Percentiles rank a stretch among this genome's conserved stretches.
Conservation (phyloP, 2,329 filamentous ascomycete genomes). For the Hypocreales sp. region DNA sequence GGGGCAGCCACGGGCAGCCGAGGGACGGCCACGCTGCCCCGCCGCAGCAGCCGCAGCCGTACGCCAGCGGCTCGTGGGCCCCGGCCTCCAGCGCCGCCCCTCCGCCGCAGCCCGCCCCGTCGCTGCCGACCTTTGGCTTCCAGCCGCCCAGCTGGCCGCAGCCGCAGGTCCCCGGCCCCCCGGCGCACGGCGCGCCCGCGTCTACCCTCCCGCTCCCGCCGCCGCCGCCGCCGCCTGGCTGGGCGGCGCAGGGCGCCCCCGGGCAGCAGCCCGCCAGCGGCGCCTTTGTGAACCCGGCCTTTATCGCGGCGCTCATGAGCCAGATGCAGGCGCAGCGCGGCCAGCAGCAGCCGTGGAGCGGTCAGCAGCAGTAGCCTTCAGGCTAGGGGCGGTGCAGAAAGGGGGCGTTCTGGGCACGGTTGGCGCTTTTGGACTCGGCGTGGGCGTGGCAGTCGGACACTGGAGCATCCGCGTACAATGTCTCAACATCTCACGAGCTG, state of each 20-base stretch:
- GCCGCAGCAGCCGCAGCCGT: conserved; percentile 8
- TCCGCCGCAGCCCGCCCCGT: conserved; percentile 7
- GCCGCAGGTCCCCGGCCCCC: conserved; percentile 6
- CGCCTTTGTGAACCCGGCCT: conserved; percentile 41
- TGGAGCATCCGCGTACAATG: too few relatives aligned
- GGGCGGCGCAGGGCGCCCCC: conserved; percentile 4
- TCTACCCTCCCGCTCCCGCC: conserved; percentile 26
- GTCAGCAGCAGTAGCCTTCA: conserved; percentile 6
- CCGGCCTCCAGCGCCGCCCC: conserved; percentile 2
- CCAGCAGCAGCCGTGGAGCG: conserved; percentile 12
- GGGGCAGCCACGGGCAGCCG: conserved; percentile 13
- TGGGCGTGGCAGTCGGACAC: too few relatives aligned
- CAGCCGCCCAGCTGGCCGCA: conserved; percentile 28
- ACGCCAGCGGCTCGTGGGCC: conserved; percentile 6
- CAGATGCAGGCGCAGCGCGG: conserved; percentile 23
- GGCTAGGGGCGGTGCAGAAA: conserved; percentile 6
- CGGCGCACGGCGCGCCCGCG: conserved; percentile 13
- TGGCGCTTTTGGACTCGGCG: too few relatives aligned
- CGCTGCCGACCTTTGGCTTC: conserved; percentile 23
- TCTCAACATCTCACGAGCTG: too few relatives aligned
- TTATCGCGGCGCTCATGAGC: conserved; percentile 34
- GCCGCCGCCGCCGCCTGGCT: conserved; percentile 24
- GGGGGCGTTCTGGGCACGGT: too few relatives aligned
- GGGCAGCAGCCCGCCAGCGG: conserved; percentile 16
- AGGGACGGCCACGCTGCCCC: conserved; percentile 27